A percentile compares a stretch with the other conserved stretches of the same genome.
Evolutionary conservation across 2,329 filamentous ascomycete genomes (phyloP).

Genomic region (Fusarium duplospermum): DNA sequence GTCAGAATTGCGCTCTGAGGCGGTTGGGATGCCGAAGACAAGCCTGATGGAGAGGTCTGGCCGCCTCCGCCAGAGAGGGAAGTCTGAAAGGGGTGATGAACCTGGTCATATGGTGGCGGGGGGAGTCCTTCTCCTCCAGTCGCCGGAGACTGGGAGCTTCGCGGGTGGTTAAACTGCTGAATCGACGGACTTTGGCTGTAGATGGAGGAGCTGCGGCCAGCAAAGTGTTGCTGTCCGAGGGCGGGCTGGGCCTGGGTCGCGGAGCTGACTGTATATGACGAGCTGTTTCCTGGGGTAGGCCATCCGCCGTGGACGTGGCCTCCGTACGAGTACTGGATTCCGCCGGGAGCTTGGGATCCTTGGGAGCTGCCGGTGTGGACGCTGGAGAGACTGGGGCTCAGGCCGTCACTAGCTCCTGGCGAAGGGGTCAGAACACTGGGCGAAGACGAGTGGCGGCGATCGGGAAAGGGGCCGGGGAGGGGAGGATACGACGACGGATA

Average conservation of each 20-base stretch:
- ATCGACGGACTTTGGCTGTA: constrained; percentile 66
- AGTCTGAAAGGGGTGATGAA: constrained; percentile 73
- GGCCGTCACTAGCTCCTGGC: constrained; percentile 67
- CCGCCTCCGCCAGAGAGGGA: constrained; percentile 62
- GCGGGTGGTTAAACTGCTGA: constrained; percentile 47
- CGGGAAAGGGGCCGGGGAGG: constrained; percentile 43
- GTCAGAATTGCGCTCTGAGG: constrained; percentile 41
- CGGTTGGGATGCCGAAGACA: constrained; percentile 47
- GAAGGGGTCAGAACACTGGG: constrained; percentile 51
- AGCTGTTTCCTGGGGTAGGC: constrained; percentile 62
- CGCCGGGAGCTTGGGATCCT: constrained; percentile 65
- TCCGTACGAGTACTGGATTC: constrained; percentile 61
- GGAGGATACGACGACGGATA: constrained; percentile 41
- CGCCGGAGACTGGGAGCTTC: constrained; percentile 59
- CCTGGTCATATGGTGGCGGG: constrained; percentile 74
- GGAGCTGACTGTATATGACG: constrained; percentile 66
- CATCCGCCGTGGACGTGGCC: constrained; percentile 67
- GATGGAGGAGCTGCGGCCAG: constrained; percentile 44
- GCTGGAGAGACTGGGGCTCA: constrained; percentile 71
- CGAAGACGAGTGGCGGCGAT: constrained; percentile 44
- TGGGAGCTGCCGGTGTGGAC: constrained; percentile 70
- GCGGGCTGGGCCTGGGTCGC: constrained; percentile 45
- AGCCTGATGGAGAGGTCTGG: constrained; percentile 47
- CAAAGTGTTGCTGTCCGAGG: constrained; percentile 45
- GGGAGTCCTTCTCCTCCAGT: constrained; percentile 71